These are phyloP conservation scores for Kwoniella bestiolae DNA, from an alignment of 768 basidiomycete genomes.

Conservation along the genomic window DNA sequence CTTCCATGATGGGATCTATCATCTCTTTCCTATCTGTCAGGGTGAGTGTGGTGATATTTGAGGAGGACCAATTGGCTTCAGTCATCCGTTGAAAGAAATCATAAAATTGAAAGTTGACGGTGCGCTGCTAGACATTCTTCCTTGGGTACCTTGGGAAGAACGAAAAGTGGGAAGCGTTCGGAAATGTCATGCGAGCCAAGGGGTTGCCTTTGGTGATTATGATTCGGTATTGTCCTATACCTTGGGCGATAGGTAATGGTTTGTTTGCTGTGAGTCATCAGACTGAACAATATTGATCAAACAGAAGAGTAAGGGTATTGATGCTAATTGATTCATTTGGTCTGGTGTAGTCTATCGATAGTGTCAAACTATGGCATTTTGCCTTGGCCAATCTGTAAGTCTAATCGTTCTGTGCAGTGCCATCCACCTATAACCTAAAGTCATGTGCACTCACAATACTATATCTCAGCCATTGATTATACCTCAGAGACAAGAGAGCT, in stretches of 20 bases:
- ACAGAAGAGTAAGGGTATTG: background rate
- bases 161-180: slow-evolving; percentile 56
- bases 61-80: too few species aligned
- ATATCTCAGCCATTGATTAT: background rate
- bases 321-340: background rate
- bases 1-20: slow-evolving; percentile 45
- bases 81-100: too few species aligned
- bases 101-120: too few species aligned
- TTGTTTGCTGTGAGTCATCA: slow-evolving; percentile 52
- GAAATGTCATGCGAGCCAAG: slow-evolving; percentile 55
- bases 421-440: too few species aligned
- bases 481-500: background rate
- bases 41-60: too few species aligned
- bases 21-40: slow-evolving; percentile 53
- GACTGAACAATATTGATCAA: too few species aligned
- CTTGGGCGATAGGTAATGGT: slow-evolving; percentile 56
- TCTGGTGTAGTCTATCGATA: slow-evolving; percentile 48
- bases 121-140: slow-evolving; percentile 50
- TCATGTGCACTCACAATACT: background rate
- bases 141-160: slow-evolving; percentile 41
- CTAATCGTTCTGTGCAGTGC: too few species aligned
- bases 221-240: slow-evolving; percentile 57
- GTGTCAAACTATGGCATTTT: slow-evolving; percentile 53
- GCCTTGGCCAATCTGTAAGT: slow-evolving; percentile 55
- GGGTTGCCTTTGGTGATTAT: slow-evolving; percentile 54